Evolutionary conservation across 345 rosid species (phyloP).

Genomic region (Camelina laxa): DNA sequence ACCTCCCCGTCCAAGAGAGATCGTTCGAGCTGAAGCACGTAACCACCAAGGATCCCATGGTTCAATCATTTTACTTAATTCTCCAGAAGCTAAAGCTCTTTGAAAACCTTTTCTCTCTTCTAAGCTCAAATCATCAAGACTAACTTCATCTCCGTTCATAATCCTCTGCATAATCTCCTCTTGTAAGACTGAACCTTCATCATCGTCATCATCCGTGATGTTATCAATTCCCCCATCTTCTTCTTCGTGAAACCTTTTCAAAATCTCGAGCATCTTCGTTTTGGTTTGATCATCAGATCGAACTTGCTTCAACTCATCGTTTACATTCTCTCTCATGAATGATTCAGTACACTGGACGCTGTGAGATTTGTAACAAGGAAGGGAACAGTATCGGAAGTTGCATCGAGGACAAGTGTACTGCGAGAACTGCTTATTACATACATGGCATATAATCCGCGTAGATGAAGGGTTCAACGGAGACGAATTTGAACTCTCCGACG

Average conservation of each 20-base stretch:
- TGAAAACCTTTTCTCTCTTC: constrained; percentile 81
- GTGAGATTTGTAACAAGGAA: constrained; percentile 86
- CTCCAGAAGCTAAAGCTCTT: constrained; percentile 89
- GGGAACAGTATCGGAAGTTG: constrained; percentile 87
- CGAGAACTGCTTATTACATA: constrained; percentile 91
- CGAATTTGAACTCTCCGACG: constrained; percentile 53
- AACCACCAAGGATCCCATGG: constrained; percentile 99
- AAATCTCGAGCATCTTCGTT: constrained; percentile 74
- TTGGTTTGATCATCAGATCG: constrained; percentile 69
- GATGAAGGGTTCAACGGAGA: constrained; percentile 66
- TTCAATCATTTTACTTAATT: constrained; percentile 81
- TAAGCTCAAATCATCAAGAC: constrained; percentile 66
- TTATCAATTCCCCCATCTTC: constrained; percentile 50
- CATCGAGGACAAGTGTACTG: constrained; percentile 96
- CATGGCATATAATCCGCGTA: constrained; percentile 71
- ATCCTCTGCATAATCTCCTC: constrained; percentile 73
- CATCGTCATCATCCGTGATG: constrained; percentile 48
- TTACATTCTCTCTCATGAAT: constrained; percentile 90
- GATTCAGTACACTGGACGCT: constrained; percentile 87
- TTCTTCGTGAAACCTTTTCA: constrained; percentile 77
- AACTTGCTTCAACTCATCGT: constrained; percentile 65
- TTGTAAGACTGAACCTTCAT: constrained; percentile 55
- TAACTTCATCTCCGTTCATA: constrained; percentile 65
- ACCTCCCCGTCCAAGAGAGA: constrained; percentile 67
- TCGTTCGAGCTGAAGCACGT: constrained; percentile 62